These are phyloP conservation scores for Cyberlindnera samutprakarnensis DNA, from an alignment of 805 yeast genomes.

Conservation along the genomic window DNA sequence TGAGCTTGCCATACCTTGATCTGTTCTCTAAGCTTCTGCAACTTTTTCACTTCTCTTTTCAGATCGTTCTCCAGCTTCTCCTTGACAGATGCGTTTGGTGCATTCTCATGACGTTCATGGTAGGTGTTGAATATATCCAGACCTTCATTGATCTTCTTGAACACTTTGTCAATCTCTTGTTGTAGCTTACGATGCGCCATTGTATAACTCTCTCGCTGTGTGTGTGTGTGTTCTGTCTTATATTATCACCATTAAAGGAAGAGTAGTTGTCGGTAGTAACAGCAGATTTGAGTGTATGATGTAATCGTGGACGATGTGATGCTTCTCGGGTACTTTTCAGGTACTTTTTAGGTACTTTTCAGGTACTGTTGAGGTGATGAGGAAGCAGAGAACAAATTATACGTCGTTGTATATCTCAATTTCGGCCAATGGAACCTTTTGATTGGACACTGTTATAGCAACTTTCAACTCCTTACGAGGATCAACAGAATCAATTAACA, in stretches of 20 bases:
- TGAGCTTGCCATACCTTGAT: constrained; percentile 91
- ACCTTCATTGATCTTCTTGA: constrained; percentile 87
- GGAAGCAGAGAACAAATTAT: too few species aligned
- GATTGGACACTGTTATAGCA: too few species aligned
- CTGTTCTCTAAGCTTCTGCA: constrained; percentile 90
- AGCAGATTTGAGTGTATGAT: too few species aligned
- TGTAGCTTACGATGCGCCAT: constrained; percentile 23
- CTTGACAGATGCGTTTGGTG: constrained; percentile 78
- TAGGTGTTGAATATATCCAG: constrained; percentile 74
- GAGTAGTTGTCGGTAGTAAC: background rate
- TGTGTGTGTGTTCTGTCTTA: constrained; percentile 1
- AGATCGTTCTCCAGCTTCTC: constrained; percentile 88
- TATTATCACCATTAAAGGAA: constrained; percentile 9
- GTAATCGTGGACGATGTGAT: too few species aligned
- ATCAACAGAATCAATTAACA: too few species aligned
- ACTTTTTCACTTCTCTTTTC: constrained; percentile 89
- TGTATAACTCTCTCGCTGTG: background rate
- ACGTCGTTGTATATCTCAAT: too few species aligned
- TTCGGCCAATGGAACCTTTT: too few species aligned
- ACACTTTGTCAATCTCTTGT: constrained; percentile 81
- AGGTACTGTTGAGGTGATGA: too few species aligned
- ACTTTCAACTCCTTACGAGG: too few species aligned
- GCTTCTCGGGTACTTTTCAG: too few species aligned
- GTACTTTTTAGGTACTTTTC: too few species aligned
- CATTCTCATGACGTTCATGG: constrained; percentile 74